phyloP scores from a whole-genome alignment of 345 rosid species.

The Pelargonium nanum region DNA sequence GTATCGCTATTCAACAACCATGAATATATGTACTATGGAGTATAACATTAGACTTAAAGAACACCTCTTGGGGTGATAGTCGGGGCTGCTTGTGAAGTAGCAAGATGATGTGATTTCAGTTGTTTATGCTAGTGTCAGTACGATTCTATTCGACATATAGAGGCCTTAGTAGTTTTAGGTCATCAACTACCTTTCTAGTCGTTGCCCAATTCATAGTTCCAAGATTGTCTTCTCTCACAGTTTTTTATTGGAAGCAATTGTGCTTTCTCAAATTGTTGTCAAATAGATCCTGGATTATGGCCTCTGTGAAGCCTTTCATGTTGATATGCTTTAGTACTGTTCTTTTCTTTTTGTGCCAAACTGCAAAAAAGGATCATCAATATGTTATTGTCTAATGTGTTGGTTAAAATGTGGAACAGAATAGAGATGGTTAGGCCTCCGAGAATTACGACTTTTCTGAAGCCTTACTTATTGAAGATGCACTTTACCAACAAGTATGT shows the following conservation, averaged over 20 bases:
- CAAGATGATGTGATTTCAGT: background rate
- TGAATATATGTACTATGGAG: no score
- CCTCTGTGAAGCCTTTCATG: background rate
- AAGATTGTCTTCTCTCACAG: background rate
- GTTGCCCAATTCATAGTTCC: background rate
- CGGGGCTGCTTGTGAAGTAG: background rate
- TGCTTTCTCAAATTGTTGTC: background rate
- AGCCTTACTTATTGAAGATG: slow-evolving; percentile 66
- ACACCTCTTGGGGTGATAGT: no score
- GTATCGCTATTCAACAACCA: no score
- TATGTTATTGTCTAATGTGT: background rate
- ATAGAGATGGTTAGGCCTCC: slow-evolving; percentile 59
- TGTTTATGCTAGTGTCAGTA: no score
- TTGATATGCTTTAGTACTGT: background rate
- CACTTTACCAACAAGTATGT: slow-evolving; percentile 72
- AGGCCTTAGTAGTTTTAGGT: background rate
- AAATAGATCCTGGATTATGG: background rate
- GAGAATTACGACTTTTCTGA: slow-evolving; percentile 42
- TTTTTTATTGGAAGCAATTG: background rate
- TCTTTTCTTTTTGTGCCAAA: background rate
- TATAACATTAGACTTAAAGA: no score
- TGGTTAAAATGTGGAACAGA: background rate
- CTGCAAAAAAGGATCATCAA: background rate
- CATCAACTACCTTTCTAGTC: no score
- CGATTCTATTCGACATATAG: background rate